A percentile compares a stretch with the other conserved stretches of the same genome.
Conservation (phyloP, 257 asterid species). For the Marsdenia floribunda region DNA sequence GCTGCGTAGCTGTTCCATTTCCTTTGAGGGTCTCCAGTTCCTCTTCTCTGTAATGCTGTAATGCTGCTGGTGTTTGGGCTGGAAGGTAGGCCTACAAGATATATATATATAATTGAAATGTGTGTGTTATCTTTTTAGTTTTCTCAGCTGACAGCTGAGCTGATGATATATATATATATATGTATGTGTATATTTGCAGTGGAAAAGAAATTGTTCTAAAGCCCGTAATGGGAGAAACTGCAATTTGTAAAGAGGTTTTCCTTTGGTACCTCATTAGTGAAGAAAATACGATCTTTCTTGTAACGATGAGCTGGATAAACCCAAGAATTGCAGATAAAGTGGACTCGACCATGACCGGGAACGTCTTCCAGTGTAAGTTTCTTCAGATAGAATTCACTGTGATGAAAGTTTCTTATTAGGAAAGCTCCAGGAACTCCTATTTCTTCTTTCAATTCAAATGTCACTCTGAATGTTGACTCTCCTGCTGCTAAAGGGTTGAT, state of each 20-base stretch:
- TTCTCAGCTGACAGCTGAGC: not conserved
- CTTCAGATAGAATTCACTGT: conserved; percentile 33
- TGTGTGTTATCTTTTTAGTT: not conserved
- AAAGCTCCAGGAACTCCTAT: conserved; percentile 37
- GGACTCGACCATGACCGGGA: conserved; percentile 25
- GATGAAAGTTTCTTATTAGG: conserved; percentile 25
- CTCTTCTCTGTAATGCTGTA: conserved; percentile 13
- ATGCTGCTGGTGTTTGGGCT: conserved; percentile 16
- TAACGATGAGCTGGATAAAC: conserved; percentile 30
- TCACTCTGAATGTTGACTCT: conserved; percentile 23
- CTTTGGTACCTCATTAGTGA: conserved; percentile 29
- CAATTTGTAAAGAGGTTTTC: not conserved
- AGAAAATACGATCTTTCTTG: conserved; percentile 30
- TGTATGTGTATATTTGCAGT: not conserved
- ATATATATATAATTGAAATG: too few species aligned
- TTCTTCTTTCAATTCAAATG: conserved; percentile 28
- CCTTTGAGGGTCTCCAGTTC: conserved; percentile 17
- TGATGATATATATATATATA: too few species aligned
- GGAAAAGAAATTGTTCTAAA: not conserved
- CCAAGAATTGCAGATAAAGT: conserved; percentile 38
- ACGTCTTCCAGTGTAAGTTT: conserved; percentile 31
- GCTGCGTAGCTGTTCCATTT: conserved; percentile 15
- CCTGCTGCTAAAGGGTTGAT: conserved; percentile 16
- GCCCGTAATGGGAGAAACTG: not conserved
- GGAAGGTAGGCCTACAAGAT: conserved; percentile 15